A percentile compares a stretch with the other conserved stretches of the same genome.
phyloP scores from a whole-genome alignment of 495 filamentous ascomycete species.

The Aspergillus nidulans region DNA sequence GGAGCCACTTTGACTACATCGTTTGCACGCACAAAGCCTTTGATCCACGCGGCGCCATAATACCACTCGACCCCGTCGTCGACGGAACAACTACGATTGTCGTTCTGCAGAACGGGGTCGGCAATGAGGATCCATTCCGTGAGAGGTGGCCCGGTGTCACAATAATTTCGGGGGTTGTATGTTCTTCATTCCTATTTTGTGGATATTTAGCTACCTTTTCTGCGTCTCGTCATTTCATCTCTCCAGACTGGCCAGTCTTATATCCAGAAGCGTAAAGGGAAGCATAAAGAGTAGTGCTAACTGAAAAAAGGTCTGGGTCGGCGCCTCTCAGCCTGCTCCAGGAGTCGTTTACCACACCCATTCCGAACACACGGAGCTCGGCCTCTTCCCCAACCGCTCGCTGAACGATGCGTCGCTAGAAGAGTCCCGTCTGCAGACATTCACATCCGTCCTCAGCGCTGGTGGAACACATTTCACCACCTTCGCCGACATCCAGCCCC shows the following conservation, averaged over 20 bases:
- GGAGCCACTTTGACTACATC: slow-evolving; percentile 37
- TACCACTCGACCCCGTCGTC: slow-evolving; percentile 36
- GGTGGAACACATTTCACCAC: slow-evolving; percentile 39
- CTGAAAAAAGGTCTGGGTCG: slow-evolving; percentile 42
- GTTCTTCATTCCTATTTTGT: not conserved
- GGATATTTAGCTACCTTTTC: too few relatives aligned
- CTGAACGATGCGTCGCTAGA: slow-evolving; percentile 14
- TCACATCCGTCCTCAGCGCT: slow-evolving; percentile 32
- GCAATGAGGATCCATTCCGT: slow-evolving; percentile 61
- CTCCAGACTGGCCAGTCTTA: too few relatives aligned
- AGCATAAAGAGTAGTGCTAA: too few relatives aligned
- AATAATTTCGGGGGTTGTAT: slow-evolving; percentile 56
- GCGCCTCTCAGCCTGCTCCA: slow-evolving; percentile 41
- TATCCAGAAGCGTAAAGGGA: too few relatives aligned
- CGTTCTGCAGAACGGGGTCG: slow-evolving; percentile 67
- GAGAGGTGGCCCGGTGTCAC: slow-evolving; percentile 48
- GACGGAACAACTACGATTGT: slow-evolving; percentile 44
- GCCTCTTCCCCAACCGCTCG: slow-evolving; percentile 39
- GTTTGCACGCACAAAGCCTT: slow-evolving; percentile 52
- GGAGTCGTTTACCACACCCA: slow-evolving; percentile 42
- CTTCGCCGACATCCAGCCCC: slow-evolving; percentile 40
- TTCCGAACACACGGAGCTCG: slow-evolving; percentile 44
- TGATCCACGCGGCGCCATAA: slow-evolving; percentile 32
- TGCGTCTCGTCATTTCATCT: too few relatives aligned
- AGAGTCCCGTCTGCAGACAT: slow-evolving; percentile 28